Evolutionary conservation across 805 yeast genomes (phyloP), one percentile per base, ranked within the genome.

Genomic region (Danielia oregonensis): DNA sequence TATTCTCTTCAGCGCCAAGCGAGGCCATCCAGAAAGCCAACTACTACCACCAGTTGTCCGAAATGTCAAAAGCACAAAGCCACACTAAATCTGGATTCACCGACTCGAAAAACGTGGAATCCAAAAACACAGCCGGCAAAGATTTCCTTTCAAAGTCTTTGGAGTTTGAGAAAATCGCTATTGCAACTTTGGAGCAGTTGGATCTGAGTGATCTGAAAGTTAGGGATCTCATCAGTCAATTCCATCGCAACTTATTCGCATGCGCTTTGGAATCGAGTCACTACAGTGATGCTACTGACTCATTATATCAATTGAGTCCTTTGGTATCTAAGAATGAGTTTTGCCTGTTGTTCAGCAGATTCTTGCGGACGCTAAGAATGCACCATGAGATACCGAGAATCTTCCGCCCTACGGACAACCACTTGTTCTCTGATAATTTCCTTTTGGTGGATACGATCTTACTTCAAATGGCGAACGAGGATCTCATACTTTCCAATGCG

Each of bases 401-500:
- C 6, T 65, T 63, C 33, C 46, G 45, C 4, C 42, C 52, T 11
- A 38, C 39, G 19, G 26, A 30, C 2, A 43, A 40, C 32, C 21
- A 29, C 17, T 42, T 61, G 15, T 61, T 55, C 32, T 32, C 37
- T 4, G 32, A 44, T 5, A 46, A 62, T 33, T 63, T 52, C 37
- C 46, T 53, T 17, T 38, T 64, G 19, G 55, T 67, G 24, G 72
- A 67, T 39, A 32, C 45, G 1, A 57, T 64, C 3, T 43, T 67
- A 21, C 43, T 56, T 10, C 55, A 59, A 17, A 37, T 61, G 12
- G 69, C 68, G 1, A 57, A 59, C 32, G 50, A 52, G 14, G 61
- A 61, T 22, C 49, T 52, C 16, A 44, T 53, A 2, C 50, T 64
- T 10, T 38, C 61, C 1, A 49, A 45, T 23, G 52, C 70, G 1